Base-by-base conservation (phyloP, 2,329 filamentous ascomycete genomes). In the Pezicula neosporulosa region DNA sequence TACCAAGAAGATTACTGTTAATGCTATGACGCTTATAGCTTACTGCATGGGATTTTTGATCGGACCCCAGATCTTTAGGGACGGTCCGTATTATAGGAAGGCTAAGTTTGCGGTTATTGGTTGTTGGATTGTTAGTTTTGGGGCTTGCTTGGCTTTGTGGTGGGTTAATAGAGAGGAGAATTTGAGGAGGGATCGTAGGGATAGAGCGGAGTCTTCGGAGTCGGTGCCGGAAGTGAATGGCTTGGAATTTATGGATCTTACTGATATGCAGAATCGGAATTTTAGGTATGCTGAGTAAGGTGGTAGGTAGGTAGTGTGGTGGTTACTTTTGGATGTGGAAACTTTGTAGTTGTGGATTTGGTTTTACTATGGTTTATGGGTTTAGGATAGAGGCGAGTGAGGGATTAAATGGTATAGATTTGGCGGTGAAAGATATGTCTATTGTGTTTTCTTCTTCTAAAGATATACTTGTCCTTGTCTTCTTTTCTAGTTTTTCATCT, bases 261-360 rank as follows among this genome's bases (percentile, higher is more conserved):
- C 52, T 8, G 52, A 54, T 21, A 52, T 37, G 15, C 44, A 54
- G 45, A 54, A 54, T 44, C 30, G 39, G 21, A 28, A 43, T n/a
- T 54, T 54, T 35, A 54, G 52, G 44, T 54, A 54, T 41, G 60
- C 64, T 47, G 28, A 30, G 28, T 30, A 30, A 7, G 9, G 21
- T 3, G 21, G 3, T 21, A 21, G n/a, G n/a, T n/a, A n/a, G n/a
- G n/a, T n/a, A n/a, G n/a, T n/a, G n/a, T n/a, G n/a, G n/a, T n/a
- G n/a, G n/a, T n/a, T n/a, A n/a, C n/a, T n/a, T n/a, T n/a, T n/a
- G n/a, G n/a, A n/a, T n/a, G n/a, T n/a, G n/a, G n/a, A n/a, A n/a
- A n/a, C n/a, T n/a, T n/a, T n/a, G n/a, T n/a, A n/a, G n/a, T n/a
- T n/a, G n/a, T n/a, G n/a, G n/a, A n/a, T n/a, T n/a, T n/a, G n/a